Conservation (phyloP, 805 yeast genomes). For the Metschnikowia kofuensis region DNA sequence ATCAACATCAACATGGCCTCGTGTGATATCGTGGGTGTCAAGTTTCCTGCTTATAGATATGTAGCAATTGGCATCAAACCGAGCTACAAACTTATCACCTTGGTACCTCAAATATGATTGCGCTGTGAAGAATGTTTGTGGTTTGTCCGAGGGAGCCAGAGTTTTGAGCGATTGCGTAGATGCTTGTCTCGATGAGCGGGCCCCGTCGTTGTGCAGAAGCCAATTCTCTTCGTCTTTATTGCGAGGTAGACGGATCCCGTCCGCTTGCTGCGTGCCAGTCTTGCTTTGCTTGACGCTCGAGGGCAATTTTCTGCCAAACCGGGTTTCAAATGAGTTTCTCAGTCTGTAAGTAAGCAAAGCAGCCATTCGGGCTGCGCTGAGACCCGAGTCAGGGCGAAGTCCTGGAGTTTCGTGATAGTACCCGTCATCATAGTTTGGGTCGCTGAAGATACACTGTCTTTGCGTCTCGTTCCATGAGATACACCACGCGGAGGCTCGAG, state of each 20-base stretch:
- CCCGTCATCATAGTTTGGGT: constrained; percentile 91
- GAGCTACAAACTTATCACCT: constrained; percentile 80
- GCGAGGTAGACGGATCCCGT: constrained; percentile 38
- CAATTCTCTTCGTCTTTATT: constrained; percentile 69
- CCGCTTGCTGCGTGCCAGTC: constrained; percentile 11
- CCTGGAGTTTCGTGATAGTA: constrained; percentile 62
- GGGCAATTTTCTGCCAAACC: constrained; percentile 78
- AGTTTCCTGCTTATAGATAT: constrained; percentile 89
- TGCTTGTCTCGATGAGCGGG: constrained; percentile 20
- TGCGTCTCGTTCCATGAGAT: constrained; percentile 99
- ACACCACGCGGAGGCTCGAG: constrained; percentile 97
- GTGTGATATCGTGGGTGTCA: constrained; percentile 91
- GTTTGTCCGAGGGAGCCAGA: constrained; percentile 23
- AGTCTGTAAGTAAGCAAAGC: constrained; percentile 92
- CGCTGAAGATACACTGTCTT: constrained; percentile 92
- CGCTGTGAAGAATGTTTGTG: constrained; percentile 80
- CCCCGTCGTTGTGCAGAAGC: constrained; percentile 88
- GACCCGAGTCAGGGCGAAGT: constrained; percentile 73
- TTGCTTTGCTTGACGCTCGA: constrained; percentile 1
- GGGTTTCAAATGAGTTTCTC: constrained; percentile 83
- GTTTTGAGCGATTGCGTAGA: not conserved
- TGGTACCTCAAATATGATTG: constrained; percentile 94
- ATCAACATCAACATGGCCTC: constrained; percentile 56
- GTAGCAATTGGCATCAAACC: constrained; percentile 97
- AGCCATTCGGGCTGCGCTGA: constrained; percentile 97